These are phyloP conservation scores for Phytophthora ohioensis DNA, from an alignment of 352 stramenopile genomes.

Conservation along the genomic window DNA sequence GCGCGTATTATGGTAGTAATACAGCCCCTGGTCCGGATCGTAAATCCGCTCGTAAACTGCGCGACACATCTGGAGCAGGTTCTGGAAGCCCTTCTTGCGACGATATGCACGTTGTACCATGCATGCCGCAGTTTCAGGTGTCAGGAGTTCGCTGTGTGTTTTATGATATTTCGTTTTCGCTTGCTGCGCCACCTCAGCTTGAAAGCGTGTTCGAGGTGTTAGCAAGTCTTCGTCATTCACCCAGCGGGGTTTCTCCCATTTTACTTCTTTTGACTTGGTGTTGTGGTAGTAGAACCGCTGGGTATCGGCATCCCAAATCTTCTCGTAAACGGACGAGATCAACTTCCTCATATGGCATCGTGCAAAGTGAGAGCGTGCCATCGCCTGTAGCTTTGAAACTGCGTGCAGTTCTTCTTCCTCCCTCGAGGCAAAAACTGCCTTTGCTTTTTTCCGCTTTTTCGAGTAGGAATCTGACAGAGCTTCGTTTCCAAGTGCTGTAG, in stretches of 20 bases:
- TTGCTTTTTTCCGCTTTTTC: slow-evolving; percentile 16
- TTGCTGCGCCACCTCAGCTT: neutral
- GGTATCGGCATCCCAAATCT: slow-evolving; percentile 69
- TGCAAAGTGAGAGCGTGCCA: slow-evolving; percentile 60
- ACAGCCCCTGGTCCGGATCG: slow-evolving; percentile 55
- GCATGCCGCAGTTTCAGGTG: slow-evolving; percentile 45
- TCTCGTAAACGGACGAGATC: slow-evolving; percentile 82
- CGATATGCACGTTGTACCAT: slow-evolving; percentile 73
- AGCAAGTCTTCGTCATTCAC: slow-evolving; percentile 70
- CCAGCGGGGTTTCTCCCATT: slow-evolving; percentile 74
- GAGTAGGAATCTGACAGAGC: slow-evolving; percentile 12
- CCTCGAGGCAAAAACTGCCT: slow-evolving; percentile 25
- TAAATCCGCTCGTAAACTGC: slow-evolving; percentile 79
- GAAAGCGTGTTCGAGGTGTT: slow-evolving; percentile 56
- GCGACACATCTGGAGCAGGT: slow-evolving; percentile 53
- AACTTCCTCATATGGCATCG: slow-evolving; percentile 59
- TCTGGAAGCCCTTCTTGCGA: slow-evolving; percentile 52
- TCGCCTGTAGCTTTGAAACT: slow-evolving; percentile 59
- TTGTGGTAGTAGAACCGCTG: slow-evolving; percentile 86
- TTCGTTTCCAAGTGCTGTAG: slow-evolving; percentile 48
- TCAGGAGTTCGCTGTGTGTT: slow-evolving; percentile 29
- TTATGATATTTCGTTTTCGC: slow-evolving; percentile 5
- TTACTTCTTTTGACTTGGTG: slow-evolving; percentile 69
- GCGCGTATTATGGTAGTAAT: slow-evolving; percentile 86
- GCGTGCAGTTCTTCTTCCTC: slow-evolving; percentile 44